Base-by-base conservation (phyloP, 2,329 filamentous ascomycete genomes). In the Cercospora beticola region DNA sequence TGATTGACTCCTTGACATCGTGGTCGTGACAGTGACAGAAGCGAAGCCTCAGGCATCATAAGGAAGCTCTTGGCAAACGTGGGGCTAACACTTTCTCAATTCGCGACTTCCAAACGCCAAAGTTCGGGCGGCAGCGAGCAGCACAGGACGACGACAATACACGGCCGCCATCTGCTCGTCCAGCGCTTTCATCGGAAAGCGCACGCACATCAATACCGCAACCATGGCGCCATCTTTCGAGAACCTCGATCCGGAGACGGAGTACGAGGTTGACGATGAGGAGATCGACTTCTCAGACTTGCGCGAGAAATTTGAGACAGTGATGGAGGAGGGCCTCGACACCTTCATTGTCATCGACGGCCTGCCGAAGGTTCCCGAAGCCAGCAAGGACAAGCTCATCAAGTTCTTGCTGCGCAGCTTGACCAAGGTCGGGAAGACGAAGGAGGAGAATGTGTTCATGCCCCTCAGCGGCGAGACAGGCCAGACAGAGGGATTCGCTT, bases 341-440 rank as follows among this genome's bases (percentile, higher is more conserved):
- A 91, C 93, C 72, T 99, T 99, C 78, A 92, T 99, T 73, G 94
- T 98, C 71, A 88, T 98, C 79, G 95, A 99, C 81, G 95, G 95
- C 74, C 88, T 99, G 54, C 95, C 95, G 73, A 85, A 91, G 72
- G 94, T 99, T 73, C 92, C 86, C 68, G 92, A 94, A 81, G 94
- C 95, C 61, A 94, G 92, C 85, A 94, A 93, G 85, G 89, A 92
- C 69, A 98, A 97, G 86, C 89, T 99, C 70, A 86, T 97, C 82
- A 98, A 98, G 83, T 98, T 98, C 82, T 85, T 99, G 83, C 84
- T 97, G 81, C 93, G 94, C 84, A 97, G 97, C 86, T 85, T 99
- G 76, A 94, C 91, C 83, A 86, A 89, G 69, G 92, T 94, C 71
- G 95, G 94, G 74, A 91, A 87, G 82, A 92, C 92, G 73, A 89